phyloP scores from a whole-genome alignment of 371 early-diverging fungal genomes.

The Mortierella sp. region DNA sequence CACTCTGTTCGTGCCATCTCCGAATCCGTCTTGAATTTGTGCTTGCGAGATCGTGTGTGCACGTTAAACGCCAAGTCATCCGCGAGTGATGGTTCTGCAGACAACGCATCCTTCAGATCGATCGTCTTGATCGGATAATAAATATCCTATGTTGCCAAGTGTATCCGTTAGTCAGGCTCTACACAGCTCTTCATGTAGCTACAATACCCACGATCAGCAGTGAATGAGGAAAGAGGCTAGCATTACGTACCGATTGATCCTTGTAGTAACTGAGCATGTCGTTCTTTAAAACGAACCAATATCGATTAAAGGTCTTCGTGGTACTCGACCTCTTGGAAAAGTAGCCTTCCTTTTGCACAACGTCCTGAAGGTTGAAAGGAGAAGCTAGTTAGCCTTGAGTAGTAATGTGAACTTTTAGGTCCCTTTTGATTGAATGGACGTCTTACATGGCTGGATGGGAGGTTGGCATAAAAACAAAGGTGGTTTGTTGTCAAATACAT shows the following conservation, averaged over 20 bases:
- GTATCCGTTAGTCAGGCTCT: too few relatives aligned
- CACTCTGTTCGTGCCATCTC: conserved; percentile 29
- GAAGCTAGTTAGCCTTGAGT: background rate
- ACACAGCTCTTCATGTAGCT: too few relatives aligned
- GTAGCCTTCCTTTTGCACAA: conserved; percentile 71
- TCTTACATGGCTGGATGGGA: conserved; percentile 57
- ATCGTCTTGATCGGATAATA: conserved; percentile 77
- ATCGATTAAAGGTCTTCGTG: conserved; percentile 60
- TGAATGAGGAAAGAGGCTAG: too few relatives aligned
- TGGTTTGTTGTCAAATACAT: conserved; percentile 75
- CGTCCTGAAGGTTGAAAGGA: conserved; percentile 51
- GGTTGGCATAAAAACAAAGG: conserved; percentile 74
- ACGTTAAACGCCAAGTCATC: conserved; percentile 22
- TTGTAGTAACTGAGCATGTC: conserved; percentile 71
- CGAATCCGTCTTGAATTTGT: conserved; percentile 70
- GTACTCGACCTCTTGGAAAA: conserved; percentile 61
- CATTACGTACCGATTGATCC: conserved; percentile 64
- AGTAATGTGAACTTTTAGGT: background rate
- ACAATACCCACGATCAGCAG: too few relatives aligned
- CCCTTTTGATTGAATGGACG: background rate
- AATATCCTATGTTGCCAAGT: conserved; percentile 48
- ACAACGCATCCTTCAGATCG: conserved; percentile 69
- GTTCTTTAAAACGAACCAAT: conserved; percentile 76
- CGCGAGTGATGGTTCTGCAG: conserved; percentile 58
- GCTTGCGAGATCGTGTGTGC: conserved; percentile 55